phyloP scores from a whole-genome alignment of 768 basidiomycete genomes.

The Pisolithus orientalis region DNA sequence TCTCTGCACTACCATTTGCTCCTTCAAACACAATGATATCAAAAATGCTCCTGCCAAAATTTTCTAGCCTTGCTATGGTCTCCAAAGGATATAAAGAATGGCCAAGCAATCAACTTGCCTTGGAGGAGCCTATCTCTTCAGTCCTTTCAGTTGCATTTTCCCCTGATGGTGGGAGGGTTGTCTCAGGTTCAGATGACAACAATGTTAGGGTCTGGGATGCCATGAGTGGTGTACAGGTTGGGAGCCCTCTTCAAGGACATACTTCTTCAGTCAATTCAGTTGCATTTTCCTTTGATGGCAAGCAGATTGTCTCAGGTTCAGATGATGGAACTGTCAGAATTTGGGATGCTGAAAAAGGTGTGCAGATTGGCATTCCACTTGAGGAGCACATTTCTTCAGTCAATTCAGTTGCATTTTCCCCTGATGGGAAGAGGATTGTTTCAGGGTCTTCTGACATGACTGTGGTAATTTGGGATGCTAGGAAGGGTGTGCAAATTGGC shows the following conservation, averaged over 20 bases:
- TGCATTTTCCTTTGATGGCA: neutral
- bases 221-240: neutral
- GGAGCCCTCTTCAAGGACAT: neutral
- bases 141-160: neutral
- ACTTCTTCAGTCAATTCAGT: neutral
- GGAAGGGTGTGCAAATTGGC: neutral
- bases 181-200: constrained; percentile 1
- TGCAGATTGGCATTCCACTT: neutral
- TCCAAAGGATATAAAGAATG: neutral
- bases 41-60: neutral
- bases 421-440: neutral
- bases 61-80: neutral
- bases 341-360: neutral
- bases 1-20: constrained; percentile 20
- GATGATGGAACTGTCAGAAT: neutral
- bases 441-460: neutral
- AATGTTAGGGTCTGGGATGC: neutral
- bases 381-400: neutral
- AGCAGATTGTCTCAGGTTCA: neutral
- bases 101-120: neutral
- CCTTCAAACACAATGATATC: constrained; percentile 21
- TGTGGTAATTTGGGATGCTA: neutral
- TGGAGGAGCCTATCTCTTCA: neutral
- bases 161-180: neutral
- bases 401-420: neutral